A percentile compares a stretch with the other conserved stretches of the same genome.
phyloP scores from a whole-genome alignment of 2,329 filamentous ascomycete species.

The Fusarium illudens region DNA sequence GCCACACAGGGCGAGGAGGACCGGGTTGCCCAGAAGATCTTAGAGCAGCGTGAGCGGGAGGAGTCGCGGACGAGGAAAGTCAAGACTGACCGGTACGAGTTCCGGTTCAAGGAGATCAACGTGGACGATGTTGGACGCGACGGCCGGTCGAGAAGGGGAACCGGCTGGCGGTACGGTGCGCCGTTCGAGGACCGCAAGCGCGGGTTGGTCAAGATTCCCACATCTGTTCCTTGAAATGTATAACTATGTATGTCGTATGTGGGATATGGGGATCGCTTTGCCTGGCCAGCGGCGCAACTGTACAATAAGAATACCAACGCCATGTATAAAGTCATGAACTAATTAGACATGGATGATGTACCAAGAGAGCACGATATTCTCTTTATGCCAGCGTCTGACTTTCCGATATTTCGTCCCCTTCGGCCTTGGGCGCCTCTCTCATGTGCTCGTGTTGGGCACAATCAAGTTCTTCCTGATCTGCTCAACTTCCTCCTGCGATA shows the following conservation, averaged over 20 bases:
- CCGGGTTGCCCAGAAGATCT: constrained; percentile 47
- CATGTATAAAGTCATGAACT: constrained; percentile 35
- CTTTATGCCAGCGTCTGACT: not conserved
- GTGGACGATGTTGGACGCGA: constrained; percentile 64
- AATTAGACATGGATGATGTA: constrained; percentile 26
- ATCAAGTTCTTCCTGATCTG: constrained; percentile 60
- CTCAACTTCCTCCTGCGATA: constrained; percentile 64
- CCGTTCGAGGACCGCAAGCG: constrained; percentile 69
- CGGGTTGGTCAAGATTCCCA: constrained; percentile 74
- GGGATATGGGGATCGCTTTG: constrained; percentile 17
- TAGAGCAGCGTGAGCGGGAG: constrained; percentile 46
- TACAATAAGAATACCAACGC: constrained; percentile 40
- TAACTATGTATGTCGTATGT: constrained; percentile 22
- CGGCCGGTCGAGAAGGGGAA: constrained; percentile 60
- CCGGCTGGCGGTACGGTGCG: constrained; percentile 71
- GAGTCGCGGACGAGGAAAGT: constrained; percentile 55
- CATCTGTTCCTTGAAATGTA: constrained; percentile 60
- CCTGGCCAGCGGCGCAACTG: constrained; percentile 32
- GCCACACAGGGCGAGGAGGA: constrained; percentile 56
- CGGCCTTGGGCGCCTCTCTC: not conserved
- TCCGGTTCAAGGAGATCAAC: constrained; percentile 68
- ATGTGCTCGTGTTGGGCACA: constrained; percentile 43
- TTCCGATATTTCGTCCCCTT: not conserved
- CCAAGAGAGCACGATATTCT: not conserved
- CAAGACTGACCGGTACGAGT: constrained; percentile 65